These are phyloP conservation scores for Aspergillus aculeatinus DNA, from an alignment of 2,329 filamentous ascomycete genomes.

Conservation along the genomic window DNA sequence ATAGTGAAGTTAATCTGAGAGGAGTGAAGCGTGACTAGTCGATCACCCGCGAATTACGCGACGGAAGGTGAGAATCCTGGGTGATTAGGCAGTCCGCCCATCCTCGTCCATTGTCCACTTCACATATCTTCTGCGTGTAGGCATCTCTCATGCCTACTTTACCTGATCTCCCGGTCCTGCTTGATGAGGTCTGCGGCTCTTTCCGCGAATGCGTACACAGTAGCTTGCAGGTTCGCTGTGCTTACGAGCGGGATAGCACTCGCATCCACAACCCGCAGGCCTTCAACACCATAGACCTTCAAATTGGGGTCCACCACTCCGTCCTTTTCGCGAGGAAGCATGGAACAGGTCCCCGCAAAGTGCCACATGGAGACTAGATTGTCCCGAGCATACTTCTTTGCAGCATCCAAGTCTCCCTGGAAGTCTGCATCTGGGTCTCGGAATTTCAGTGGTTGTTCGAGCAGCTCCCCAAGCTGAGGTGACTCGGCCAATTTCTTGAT, in stretches of 20 bases:
- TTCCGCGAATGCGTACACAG: constrained; percentile 9
- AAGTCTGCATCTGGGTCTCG: constrained; percentile 8
- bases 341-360: constrained; percentile 10
- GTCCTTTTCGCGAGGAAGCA: constrained; percentile 10
- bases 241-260: constrained; percentile 10
- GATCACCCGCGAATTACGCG: too few relatives aligned
- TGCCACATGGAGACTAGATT: constrained; percentile 12
- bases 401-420: constrained; percentile 8
- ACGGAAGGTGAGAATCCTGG: too few relatives aligned
- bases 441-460: constrained; percentile 19
- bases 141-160: neutral
- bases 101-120: too few relatives aligned
- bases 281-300: constrained; percentile 6
- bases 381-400: constrained; percentile 7
- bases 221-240: constrained; percentile 10
- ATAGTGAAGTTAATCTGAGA: too few relatives aligned
- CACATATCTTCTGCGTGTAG: neutral
- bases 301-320: constrained; percentile 8
- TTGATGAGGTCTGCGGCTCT: constrained; percentile 9
- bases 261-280: constrained; percentile 10
- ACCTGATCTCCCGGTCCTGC: constrained; percentile 2
- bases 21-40: too few relatives aligned
- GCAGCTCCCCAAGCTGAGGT: constrained; percentile 8
- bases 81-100: too few relatives aligned
- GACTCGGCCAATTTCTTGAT: constrained; percentile 8